These are phyloP conservation scores for Inonotus obliquus DNA, from an alignment of 1,284 basidiomycete genomes.

Conservation along the genomic window DNA sequence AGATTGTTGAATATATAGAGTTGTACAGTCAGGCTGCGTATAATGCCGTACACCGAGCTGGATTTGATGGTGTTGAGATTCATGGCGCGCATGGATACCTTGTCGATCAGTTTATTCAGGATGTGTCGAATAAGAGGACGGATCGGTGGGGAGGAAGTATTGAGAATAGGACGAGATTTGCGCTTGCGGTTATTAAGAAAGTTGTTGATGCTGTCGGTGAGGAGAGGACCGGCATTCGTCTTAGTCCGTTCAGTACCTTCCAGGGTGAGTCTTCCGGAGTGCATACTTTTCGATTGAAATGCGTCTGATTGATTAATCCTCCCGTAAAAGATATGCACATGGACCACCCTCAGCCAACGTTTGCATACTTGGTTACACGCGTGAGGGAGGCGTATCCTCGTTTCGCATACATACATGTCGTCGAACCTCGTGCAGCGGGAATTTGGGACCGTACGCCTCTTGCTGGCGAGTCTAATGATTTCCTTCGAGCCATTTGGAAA, in stretches of 20 bases:
- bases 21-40: conserved; percentile 15
- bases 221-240: conserved; percentile 42
- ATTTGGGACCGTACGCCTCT: conserved; percentile 17
- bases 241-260: conserved; percentile 47
- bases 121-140: conserved; percentile 44
- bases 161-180: conserved; percentile 49
- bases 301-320: no score
- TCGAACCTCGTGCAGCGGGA: conserved; percentile 33
- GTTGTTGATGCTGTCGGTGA: conserved; percentile 34
- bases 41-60: conserved; percentile 30
- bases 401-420: conserved; percentile 51
- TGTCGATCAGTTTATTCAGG: conserved; percentile 37
- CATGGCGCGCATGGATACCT: conserved; percentile 39
- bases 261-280: conserved; percentile 19
- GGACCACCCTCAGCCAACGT: conserved; percentile 31
- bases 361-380: conserved; percentile 33
- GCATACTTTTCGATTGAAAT: no score
- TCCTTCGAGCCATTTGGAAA: conserved; percentile 32
- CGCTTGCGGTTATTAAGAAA: conserved; percentile 42
- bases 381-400: conserved; percentile 37
- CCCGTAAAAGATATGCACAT: conserved; percentile 27
- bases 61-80: conserved; percentile 44
- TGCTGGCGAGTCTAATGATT: conserved; percentile 32
- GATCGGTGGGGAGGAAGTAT: conserved; percentile 57
- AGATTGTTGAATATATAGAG: conserved; percentile 12